Evolutionary conservation across 139 green algal genomes (phyloP).

Genomic region (Gonium pectorale): DNA sequence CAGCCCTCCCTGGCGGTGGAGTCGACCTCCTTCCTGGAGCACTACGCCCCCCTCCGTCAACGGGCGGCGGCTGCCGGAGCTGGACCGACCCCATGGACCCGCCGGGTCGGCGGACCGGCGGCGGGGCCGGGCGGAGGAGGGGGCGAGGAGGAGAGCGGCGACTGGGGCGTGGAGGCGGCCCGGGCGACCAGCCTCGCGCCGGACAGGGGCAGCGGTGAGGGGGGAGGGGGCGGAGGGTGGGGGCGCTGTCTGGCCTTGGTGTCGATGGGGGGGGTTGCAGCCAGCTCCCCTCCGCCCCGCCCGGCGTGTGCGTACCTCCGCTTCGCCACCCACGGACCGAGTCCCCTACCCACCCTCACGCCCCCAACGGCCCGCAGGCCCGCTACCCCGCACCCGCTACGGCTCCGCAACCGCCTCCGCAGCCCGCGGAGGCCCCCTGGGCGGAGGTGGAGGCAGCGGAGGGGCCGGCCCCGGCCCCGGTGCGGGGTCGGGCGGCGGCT

Average conservation of each 20-base stretch:
- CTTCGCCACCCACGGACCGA: too few species aligned
- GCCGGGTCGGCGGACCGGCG: background rate
- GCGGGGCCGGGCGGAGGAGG: background rate
- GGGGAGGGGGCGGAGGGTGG: too few species aligned
- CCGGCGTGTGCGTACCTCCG: too few species aligned
- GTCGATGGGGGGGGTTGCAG: too few species aligned
- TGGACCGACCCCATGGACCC: background rate
- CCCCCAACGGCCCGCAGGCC: background rate
- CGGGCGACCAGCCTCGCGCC: too few species aligned
- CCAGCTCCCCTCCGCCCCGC: too few species aligned
- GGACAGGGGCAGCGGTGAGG: too few species aligned
- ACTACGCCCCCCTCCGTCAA: constrained; percentile 28
- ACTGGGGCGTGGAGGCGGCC: background rate
- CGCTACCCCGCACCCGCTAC: background rate
- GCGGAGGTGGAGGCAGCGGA: background rate
- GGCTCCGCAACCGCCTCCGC: background rate
- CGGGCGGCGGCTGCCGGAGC: background rate
- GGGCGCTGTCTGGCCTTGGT: too few species aligned
- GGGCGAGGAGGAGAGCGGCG: background rate
- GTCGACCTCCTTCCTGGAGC: constrained; percentile 39
- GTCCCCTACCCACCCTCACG: background rate
- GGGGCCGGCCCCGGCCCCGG: background rate
- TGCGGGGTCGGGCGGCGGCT: background rate
- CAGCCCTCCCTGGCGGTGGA: constrained; percentile 14
- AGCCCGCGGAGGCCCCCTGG: background rate